Percentiles rank a stretch among this genome's conserved stretches.
Evolutionary conservation across 2,329 filamentous ascomycete genomes (phyloP).

Genomic region (Exophiala aquamarina): DNA sequence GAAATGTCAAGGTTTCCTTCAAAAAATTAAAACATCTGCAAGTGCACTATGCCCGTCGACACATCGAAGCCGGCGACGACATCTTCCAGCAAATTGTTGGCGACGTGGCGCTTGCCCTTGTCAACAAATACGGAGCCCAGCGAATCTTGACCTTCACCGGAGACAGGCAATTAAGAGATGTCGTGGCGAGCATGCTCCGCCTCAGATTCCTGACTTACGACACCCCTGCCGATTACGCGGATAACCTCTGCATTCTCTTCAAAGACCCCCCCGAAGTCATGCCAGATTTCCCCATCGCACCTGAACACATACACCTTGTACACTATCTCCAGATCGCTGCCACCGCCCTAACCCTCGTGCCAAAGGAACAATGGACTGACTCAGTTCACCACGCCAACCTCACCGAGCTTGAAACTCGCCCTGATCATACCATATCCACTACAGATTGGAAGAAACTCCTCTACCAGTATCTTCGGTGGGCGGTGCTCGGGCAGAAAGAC

Average conservation of each 20-base stretch:
- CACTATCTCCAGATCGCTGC: constrained; percentile 45
- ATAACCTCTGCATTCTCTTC: constrained; percentile 61
- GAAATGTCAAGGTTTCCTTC: constrained; percentile 79
- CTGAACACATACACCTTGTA: constrained; percentile 20
- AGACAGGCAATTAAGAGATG: constrained; percentile 41
- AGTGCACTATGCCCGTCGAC: constrained; percentile 61
- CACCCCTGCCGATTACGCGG: constrained; percentile 55
- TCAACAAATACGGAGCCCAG: constrained; percentile 22
- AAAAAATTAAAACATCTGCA: constrained; percentile 82
- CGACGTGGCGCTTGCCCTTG: constrained; percentile 24
- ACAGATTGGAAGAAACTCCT: constrained; percentile 42
- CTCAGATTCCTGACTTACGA: constrained; percentile 53
- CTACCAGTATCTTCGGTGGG: constrained; percentile 59
- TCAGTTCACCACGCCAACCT: constrained; percentile 43
- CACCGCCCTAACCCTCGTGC: constrained; percentile 44
- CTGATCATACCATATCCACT: constrained; percentile 1
- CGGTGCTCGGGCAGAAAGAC: constrained; percentile 51
- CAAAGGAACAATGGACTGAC: constrained; percentile 40
- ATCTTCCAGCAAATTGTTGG: constrained; percentile 41
- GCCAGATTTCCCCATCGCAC: constrained; percentile 17
- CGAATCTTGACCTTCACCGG: constrained; percentile 18
- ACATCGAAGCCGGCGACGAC: constrained; percentile 46
- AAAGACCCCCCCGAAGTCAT: constrained; percentile 32
- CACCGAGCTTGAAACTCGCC: constrained; percentile 10
- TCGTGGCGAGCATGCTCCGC: constrained; percentile 52